phyloP scores from a whole-genome alignment of 768 basidiomycete species.

The Termitomyces sp. region DNA sequence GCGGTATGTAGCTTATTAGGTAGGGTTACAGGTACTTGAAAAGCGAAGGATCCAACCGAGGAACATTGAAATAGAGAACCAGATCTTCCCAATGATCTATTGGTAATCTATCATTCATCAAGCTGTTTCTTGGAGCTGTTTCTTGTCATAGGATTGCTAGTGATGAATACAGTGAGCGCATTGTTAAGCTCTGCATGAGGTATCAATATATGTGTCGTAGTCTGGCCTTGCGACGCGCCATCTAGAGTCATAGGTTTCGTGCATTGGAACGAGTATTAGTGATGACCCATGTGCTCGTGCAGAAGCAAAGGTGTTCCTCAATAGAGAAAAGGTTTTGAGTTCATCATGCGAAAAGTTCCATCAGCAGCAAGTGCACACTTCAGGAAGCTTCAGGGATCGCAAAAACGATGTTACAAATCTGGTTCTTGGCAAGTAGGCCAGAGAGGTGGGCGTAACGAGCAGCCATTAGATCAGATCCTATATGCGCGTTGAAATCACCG shows the following conservation, averaged over 20 bases:
- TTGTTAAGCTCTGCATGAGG: conserved; percentile 2
- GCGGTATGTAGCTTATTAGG: too few relatives aligned
- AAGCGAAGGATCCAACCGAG: too few relatives aligned
- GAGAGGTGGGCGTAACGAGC: conserved; percentile 8
- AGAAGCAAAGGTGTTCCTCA: conserved; percentile 8
- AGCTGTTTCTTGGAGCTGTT: conserved; percentile 13
- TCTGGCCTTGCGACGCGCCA: not conserved
- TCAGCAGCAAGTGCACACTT: not conserved
- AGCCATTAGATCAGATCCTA: not conserved
- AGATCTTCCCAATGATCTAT: too few relatives aligned
- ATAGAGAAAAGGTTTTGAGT: not conserved
- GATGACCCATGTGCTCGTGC: conserved; percentile 8
- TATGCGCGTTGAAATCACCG: not conserved
- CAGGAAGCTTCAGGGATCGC: conserved; percentile 10
- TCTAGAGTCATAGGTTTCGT: conserved; percentile 6
- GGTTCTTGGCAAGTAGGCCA: conserved; percentile 12
- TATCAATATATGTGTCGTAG: not conserved
- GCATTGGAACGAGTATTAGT: conserved; percentile 9
- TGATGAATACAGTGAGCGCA: conserved; percentile 5
- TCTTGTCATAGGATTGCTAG: not conserved
- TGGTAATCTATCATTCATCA: not conserved
- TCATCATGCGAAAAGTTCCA: not conserved
- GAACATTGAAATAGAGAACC: too few relatives aligned
- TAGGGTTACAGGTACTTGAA: too few relatives aligned
- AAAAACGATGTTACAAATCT: conserved; percentile 9